Base-by-base conservation (phyloP, 1,284 basidiomycete genomes). In the Boletus sp. region DNA sequence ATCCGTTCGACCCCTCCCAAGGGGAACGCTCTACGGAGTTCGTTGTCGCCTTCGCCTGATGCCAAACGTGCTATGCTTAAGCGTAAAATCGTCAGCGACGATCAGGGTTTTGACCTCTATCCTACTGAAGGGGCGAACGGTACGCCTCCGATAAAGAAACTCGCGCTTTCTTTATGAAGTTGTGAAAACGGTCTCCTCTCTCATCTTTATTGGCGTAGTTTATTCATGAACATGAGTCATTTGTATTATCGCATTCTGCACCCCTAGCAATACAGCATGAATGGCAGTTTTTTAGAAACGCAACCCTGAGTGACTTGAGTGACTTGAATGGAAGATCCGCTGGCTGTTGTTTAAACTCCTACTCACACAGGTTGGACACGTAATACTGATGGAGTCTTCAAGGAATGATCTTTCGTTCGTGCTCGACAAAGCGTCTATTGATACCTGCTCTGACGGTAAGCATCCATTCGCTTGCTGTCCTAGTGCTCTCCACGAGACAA, bases 1-100 rank as follows among this genome's bases (percentile, higher is more conserved):
- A 63, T 67, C 23, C 73, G 74, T 61, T 70, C 77, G 52, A 84
- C 86, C 56, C 85, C 88, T 40, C 71, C 81, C n/a, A 76, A 71
- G 61, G 66, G 67, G 47, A 64, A 54, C 25, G 61, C 59, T 52
- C 64, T 65, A 62, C 75, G 69, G 69, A 76, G 61, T 56, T 77
- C 79, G 55, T 65, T 72, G 57, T 84, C 86, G 27, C 81, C 80
- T 28, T 79, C 83, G 38, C 80, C 82, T 65, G 78, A 80, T 53
- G 76, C 81, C 68, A 84, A 81, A 67, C 69, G 80, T 62, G 75
- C 74, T 61, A 84, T 87, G 62, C 79, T 80, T 63, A 91, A 91
- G 74, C 88, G 89, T 81, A 91, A 91, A 81, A 83, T 83, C 69
- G 83, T 84, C 59, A 77, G 80, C 62, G 78, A 79, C 65, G 78